These are phyloP conservation scores for Cicer judaicum DNA, from an alignment of 306 rosid species.

Conservation along the genomic window DNA sequence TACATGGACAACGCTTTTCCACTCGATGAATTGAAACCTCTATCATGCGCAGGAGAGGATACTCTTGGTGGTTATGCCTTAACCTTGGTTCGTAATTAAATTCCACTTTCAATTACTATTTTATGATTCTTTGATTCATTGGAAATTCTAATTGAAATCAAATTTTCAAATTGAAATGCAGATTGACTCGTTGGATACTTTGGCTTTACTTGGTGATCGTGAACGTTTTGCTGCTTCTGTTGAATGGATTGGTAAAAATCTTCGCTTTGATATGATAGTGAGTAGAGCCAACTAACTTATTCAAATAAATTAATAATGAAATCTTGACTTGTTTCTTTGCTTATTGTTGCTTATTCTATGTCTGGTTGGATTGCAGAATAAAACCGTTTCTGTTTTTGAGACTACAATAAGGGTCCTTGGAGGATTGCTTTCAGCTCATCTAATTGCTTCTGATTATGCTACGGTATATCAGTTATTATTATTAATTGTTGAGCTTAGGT, in stretches of 20 bases:
- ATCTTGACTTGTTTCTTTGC: background rate
- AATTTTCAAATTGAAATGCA: conserved; percentile 36
- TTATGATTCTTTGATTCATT: background rate
- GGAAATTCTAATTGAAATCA: background rate
- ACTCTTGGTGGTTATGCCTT: conserved; percentile 93
- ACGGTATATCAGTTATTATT: conserved; percentile 73
- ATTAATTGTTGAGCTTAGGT: background rate
- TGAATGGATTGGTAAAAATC: conserved; percentile 97
- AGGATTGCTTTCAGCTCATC: conserved; percentile 93
- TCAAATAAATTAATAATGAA: background rate
- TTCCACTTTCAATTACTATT: background rate
- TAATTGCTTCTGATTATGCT: conserved; percentile 83
- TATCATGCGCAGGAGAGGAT: conserved; percentile 84
- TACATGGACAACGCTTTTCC: conserved; percentile 95
- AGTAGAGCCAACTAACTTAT: conserved; percentile 45
- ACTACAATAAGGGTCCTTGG: conserved; percentile 90
- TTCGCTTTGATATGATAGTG: conserved; percentile 88
- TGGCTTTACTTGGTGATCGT: conserved; percentile 89
- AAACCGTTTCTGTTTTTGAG: conserved; percentile 92
- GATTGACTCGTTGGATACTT: conserved; percentile 91
- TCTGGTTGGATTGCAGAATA: conserved; percentile 68
- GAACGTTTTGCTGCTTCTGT: conserved; percentile 74
- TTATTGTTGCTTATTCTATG: background rate
- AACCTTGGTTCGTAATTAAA: conserved; percentile 59
- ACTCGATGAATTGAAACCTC: conserved; percentile 84